A percentile compares a stretch with the other conserved stretches of the same genome.
Conservation (phyloP, 495 filamentous ascomycete species). For the Beverwykella pulmonaria region DNA sequence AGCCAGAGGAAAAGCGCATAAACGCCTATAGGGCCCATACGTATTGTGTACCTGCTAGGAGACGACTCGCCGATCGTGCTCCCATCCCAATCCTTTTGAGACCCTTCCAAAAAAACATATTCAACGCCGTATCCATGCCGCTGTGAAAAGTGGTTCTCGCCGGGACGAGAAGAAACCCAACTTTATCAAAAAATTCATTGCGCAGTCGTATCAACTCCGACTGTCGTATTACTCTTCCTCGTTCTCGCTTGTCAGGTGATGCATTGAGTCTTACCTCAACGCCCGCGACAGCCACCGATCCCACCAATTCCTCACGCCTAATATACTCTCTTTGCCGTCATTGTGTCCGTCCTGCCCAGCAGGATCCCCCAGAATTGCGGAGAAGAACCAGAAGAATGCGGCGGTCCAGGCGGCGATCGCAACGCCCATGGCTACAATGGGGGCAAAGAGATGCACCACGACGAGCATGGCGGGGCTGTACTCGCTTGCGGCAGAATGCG, state of each 20-base stretch:
- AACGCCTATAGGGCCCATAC: no score
- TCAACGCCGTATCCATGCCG: constrained; percentile 14
- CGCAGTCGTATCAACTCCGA: background rate
- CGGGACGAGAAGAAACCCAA: background rate
- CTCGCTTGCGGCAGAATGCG: constrained; percentile 32
- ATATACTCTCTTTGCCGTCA: constrained; percentile 62
- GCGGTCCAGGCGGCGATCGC: constrained; percentile 62
- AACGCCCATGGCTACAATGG: constrained; percentile 57
- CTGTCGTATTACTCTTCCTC: background rate
- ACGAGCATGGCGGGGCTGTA: constrained; percentile 50
- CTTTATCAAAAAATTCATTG: background rate
- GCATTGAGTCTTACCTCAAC: constrained; percentile 2
- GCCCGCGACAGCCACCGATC: constrained; percentile 55
- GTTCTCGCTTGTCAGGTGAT: background rate
- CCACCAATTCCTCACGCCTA: constrained; percentile 65
- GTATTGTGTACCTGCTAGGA: no score
- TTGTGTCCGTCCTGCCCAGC: constrained; percentile 64
- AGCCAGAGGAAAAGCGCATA: no score
- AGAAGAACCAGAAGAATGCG: constrained; percentile 66
- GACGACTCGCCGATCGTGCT: no score
- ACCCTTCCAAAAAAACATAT: background rate
- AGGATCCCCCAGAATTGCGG: constrained; percentile 64
- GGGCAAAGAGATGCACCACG: constrained; percentile 56
- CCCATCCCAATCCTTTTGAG: no score
- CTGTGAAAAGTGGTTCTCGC: background rate